Percentiles rank a stretch among this genome's conserved stretches.
phyloP scores from a whole-genome alignment of 148 eudicot species.

The Chenopodium berlandieri region DNA sequence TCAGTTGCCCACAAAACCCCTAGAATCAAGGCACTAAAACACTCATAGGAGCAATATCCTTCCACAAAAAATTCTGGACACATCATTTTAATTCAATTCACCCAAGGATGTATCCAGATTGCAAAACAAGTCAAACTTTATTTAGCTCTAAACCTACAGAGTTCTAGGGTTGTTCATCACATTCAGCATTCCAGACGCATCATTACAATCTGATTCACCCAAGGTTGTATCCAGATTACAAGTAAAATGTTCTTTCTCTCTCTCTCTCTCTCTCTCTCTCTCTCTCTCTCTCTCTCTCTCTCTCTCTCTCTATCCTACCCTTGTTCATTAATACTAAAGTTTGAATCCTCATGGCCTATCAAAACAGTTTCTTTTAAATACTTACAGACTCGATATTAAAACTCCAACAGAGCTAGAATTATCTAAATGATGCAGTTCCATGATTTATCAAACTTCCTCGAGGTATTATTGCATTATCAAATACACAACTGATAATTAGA shows the following conservation, averaged over 20 bases:
- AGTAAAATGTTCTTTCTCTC: not conserved
- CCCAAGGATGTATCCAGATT: not conserved
- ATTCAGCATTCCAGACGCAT: no score
- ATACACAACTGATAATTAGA: not conserved
- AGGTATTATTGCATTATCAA: not conserved
- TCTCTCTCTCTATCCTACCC: not conserved
- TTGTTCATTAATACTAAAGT: not conserved
- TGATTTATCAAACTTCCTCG: not conserved
- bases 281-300: no score
- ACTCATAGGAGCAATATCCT: not conserved
- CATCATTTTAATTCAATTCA: not conserved
- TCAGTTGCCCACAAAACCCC: no score
- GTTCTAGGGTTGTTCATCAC: not conserved
- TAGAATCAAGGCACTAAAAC: no score
- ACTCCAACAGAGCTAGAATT: not conserved
- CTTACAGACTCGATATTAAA: not conserved
- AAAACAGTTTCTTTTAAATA: not conserved
- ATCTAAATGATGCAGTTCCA: not conserved
- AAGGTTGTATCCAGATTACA: not conserved
- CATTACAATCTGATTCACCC: not conserved
- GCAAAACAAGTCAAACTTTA: not conserved
- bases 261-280: no score
- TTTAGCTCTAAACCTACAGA: not conserved
- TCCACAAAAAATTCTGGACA: no score
- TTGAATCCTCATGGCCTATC: not conserved